Conservation (phyloP, 192 early-diverging fungal genomes). For the Radiomyces spectabilis region DNA sequence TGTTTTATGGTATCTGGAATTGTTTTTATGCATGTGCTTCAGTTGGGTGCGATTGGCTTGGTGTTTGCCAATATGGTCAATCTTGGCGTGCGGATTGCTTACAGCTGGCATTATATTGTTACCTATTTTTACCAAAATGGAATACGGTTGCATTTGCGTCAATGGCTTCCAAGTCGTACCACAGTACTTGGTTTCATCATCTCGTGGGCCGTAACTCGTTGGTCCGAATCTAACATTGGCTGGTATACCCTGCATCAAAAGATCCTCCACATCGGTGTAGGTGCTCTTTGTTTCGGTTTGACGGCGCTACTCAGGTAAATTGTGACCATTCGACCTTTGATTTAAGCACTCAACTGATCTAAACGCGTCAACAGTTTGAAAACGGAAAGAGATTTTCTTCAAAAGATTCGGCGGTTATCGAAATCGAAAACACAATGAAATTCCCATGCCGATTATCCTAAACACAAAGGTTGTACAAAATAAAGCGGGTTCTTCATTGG, state of each 20-base stretch:
- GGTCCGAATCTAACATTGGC: constrained; percentile 46
- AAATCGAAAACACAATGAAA: constrained; percentile 10
- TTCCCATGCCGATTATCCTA: too few species aligned
- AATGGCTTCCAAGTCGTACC: constrained; percentile 32
- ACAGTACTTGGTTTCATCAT: constrained; percentile 39
- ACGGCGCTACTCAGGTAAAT: constrained; percentile 42
- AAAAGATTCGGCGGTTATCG: constrained; percentile 3
- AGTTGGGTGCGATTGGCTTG: constrained; percentile 68
- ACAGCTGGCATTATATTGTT: constrained; percentile 58
- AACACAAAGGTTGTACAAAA: too few species aligned
- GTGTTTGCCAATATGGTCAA: constrained; percentile 84
- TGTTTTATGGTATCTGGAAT: constrained; percentile 58
- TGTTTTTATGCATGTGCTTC: constrained; percentile 48
- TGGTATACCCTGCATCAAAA: constrained; percentile 45
- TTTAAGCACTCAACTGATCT: too few species aligned
- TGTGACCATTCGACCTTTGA: too few species aligned
- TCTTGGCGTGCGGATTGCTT: constrained; percentile 68
- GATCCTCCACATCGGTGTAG: constrained; percentile 45
- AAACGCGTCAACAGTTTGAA: too few species aligned
- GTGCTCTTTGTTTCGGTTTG: constrained; percentile 31
- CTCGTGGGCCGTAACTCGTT: constrained; percentile 42
- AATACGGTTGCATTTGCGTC: constrained; percentile 17
- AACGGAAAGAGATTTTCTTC: constrained; percentile 14
- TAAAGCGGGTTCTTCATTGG: too few species aligned
- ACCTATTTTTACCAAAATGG: constrained; percentile 44